Percentiles rank a stretch among this genome's conserved stretches.
phyloP scores from a whole-genome alignment of 805 yeast species.

The Yarrowia osloensis region DNA sequence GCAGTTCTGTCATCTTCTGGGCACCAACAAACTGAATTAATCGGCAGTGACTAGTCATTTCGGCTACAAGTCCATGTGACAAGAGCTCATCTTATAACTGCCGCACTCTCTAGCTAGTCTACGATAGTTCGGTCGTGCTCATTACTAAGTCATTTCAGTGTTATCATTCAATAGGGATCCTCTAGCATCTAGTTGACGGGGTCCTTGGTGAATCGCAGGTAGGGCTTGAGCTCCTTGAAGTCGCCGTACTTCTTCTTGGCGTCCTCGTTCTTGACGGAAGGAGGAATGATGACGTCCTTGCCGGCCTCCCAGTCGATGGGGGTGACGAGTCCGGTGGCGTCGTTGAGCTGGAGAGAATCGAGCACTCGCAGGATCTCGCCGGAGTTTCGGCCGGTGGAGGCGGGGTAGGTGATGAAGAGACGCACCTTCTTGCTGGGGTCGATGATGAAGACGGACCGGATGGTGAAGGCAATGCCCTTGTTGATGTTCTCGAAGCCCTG shows the following conservation, averaged over 20 bases:
- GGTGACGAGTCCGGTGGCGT: conserved; percentile 79
- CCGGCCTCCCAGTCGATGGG: conserved; percentile 92
- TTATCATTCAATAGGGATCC: background rate
- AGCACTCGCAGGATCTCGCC: conserved; percentile 88
- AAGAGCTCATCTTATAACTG: no score
- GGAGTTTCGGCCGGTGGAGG: conserved; percentile 92
- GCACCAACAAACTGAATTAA: no score
- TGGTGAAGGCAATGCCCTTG: conserved; percentile 78
- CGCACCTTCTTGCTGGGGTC: conserved; percentile 90
- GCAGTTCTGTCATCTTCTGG: no score
- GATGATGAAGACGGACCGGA: conserved; percentile 88
- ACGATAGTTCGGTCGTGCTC: no score
- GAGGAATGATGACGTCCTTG: conserved; percentile 90
- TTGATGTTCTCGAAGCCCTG: conserved; percentile 73
- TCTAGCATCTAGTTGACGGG: conserved; percentile 32
- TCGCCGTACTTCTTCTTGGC: conserved; percentile 83
- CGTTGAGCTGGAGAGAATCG: conserved; percentile 78
- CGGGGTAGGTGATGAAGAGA: conserved; percentile 84
- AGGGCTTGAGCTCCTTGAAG: conserved; percentile 84
- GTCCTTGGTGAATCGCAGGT: conserved; percentile 67
- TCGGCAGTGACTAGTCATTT: no score
- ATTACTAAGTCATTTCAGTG: no score
- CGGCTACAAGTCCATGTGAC: no score
- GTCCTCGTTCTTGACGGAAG: conserved; percentile 74
- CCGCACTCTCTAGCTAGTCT: no score